These are phyloP conservation scores for Fallopia convolvulus DNA, from an alignment of 148 eudicot species.

Conservation along the genomic window DNA sequence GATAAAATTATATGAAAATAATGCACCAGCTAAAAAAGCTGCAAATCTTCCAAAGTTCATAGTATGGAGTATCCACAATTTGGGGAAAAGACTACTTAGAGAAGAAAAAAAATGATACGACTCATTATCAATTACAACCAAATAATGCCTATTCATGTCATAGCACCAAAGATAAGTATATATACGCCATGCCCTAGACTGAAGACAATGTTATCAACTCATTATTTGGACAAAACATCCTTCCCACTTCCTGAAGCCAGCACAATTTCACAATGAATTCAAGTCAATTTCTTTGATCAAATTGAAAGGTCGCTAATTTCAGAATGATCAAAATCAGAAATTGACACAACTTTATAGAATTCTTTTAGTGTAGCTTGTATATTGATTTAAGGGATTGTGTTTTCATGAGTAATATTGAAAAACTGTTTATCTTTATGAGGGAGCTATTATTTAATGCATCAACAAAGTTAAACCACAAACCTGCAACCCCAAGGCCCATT, in stretches of 20 bases:
- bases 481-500: conserved; percentile 99
- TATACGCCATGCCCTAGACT: background rate
- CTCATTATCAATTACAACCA: background rate
- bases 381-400: background rate
- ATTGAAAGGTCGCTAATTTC: background rate
- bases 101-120: background rate
- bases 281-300: background rate
- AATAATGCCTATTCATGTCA: background rate
- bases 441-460: background rate
- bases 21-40: background rate
- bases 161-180: background rate
- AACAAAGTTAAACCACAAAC: conserved; percentile 21
- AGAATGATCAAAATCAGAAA: background rate
- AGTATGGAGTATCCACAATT: background rate
- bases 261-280: background rate
- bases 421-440: background rate
- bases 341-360: background rate
- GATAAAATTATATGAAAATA: background rate
- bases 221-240: background rate
- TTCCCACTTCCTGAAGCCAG: background rate
- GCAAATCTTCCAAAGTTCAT: background rate
- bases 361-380: background rate
- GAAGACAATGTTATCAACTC: background rate
- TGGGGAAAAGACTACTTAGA: background rate
- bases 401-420: background rate